Evolutionary conservation across 2,329 filamentous ascomycete genomes (phyloP).

Genomic region (Sporothrix dimorphospora): DNA sequence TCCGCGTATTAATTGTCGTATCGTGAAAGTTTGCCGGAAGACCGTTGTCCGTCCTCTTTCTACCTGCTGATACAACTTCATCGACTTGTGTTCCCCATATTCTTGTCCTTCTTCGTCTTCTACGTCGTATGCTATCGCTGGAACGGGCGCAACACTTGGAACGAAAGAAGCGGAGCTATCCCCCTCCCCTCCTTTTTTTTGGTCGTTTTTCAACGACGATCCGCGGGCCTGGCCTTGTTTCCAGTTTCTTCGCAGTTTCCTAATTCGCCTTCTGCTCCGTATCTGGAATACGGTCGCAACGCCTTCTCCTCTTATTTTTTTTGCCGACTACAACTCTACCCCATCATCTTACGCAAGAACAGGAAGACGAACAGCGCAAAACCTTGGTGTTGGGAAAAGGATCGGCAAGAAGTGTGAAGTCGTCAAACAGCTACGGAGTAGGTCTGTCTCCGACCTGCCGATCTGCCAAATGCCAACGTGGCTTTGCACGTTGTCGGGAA

Average conservation of each 20-base stretch:
- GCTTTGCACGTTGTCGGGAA: neutral
- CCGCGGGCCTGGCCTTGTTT: slow-evolving; percentile 16
- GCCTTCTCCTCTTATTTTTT: neutral
- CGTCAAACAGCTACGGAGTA: neutral
- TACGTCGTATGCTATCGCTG: neutral
- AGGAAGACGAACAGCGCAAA: neutral
- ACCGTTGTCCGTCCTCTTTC: neutral
- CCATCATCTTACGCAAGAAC: neutral
- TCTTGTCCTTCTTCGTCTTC: neutral
- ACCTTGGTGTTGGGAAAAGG: slow-evolving; percentile 8
- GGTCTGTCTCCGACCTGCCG: neutral
- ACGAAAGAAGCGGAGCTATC: neutral
- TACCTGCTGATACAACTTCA: too few relatives aligned
- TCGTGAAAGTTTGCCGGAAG: neutral
- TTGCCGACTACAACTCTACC: slow-evolving; percentile 8
- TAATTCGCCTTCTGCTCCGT: slow-evolving; percentile 1
- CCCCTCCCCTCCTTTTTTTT: neutral
- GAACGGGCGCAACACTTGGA: neutral
- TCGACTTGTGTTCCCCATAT: neutral
- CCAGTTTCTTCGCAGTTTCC: neutral
- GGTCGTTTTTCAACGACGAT: slow-evolving; percentile 9
- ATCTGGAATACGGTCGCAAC: neutral
- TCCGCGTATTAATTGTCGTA: slow-evolving; percentile 15
- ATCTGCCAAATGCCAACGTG: neutral
- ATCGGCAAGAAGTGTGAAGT: neutral